A percentile compares a stretch with the other conserved stretches of the same genome.
phyloP scores from a whole-genome alignment of 768 basidiomycete genomes.

The Glaciozyma antarctica region DNA sequence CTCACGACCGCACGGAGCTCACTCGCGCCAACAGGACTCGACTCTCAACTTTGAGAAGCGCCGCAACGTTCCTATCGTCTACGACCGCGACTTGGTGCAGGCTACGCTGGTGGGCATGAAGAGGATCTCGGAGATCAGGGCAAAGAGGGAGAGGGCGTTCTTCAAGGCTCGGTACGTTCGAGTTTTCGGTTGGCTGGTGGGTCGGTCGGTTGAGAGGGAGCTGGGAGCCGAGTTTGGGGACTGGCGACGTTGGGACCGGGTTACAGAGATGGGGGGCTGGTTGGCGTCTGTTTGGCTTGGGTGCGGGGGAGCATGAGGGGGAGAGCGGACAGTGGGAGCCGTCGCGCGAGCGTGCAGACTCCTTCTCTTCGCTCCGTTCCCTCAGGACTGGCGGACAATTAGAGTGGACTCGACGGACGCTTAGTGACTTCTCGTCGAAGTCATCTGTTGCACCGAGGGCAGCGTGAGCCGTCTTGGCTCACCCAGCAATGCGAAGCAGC shows the following conservation, averaged over 20 bases:
- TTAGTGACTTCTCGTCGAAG: no score
- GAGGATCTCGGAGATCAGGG: conserved; percentile 82
- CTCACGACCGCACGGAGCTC: background rate
- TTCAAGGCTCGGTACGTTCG: conserved; percentile 63
- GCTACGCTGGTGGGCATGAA: conserved; percentile 96
- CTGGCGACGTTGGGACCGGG: no score
- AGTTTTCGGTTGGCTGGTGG: background rate
- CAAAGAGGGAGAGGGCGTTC: conserved; percentile 82
- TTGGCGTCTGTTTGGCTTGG: background rate
- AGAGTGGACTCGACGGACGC: no score
- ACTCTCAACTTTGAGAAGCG: conserved; percentile 99
- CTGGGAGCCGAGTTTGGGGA: no score
- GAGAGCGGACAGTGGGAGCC: no score
- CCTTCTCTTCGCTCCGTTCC: no score
- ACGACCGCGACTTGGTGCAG: conserved; percentile 84
- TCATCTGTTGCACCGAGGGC: no score
- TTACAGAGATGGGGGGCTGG: background rate
- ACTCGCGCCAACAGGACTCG: conserved; percentile 57
- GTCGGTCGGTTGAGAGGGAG: no score
- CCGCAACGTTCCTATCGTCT: conserved; percentile 90
- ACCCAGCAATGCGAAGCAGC: no score
- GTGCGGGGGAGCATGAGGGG: background rate
- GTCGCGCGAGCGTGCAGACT: no score
- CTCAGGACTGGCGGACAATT: no score
- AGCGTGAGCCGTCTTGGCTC: no score